Evolutionary conservation across 2,329 filamentous ascomycete species (phyloP), one percentile per base, ranked within the genome.

Genomic region (Periglandula ipomoeae): DNA sequence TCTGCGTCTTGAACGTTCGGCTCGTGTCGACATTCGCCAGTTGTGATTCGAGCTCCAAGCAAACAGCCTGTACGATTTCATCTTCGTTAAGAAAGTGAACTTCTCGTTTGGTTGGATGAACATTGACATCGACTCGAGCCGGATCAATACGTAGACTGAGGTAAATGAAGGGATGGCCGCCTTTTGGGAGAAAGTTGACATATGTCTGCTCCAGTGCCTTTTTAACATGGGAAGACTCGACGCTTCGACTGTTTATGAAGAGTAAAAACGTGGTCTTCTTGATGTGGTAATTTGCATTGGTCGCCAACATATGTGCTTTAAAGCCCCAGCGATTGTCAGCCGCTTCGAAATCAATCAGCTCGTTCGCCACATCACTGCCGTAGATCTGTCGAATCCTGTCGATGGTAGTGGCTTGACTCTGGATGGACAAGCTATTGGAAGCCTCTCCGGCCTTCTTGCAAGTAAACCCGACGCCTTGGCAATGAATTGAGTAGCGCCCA

Each of bases 41-140:
- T 56, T 85, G 85, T 8, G 79, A 75, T 46, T 87, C 79, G 20
- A 98, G 85, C 47, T 87, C 79, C 52, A 84, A 80, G 68, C 90
- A 96, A 4, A 98, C 82, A 13, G 80, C 78, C 54, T 93, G 87
- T 42, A 93, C 85, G 41, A 98, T 95, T 58, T 98, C 93, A 54
- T 98, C 93, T 63, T 98, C 93, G 53, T 97, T 95, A 20, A 98
- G 74, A 58, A 98, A 97, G 60, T 97, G 93, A 19, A 98, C 93
- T 62, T 98, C 91, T 45, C 89, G 78, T 65, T 98, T 98, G 0
- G 93, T 98, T 0, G 93, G 93, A 65, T 98, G 93, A 1, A 98
- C 86, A 58, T 98, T 98, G 61, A 98, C 94, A 64, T 98, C 93
- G 4, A 98, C 89, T 47, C 91, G 78, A 23, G 85, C 81, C 1